Base-by-base conservation (phyloP, 257 asterid species). In the Forsythia suspensa region DNA sequence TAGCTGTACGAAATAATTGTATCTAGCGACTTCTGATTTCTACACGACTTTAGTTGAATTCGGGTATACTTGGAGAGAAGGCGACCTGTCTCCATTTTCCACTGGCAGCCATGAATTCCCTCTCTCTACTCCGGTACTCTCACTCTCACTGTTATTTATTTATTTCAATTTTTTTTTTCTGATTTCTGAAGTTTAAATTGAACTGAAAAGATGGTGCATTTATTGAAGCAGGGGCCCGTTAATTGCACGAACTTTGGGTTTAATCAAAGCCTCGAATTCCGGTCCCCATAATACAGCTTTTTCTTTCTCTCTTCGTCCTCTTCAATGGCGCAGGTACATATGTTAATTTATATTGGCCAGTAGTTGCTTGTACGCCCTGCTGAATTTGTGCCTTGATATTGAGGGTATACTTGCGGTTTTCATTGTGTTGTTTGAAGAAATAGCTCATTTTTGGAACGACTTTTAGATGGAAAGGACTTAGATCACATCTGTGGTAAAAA, bases 311-410 rank as follows among this genome's bases (percentile, higher is more conserved):
- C 84, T 74, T 84, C 86, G 76, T 52, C 82, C 87, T 63, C 83
- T 81, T 81, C 85, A 80, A 1, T 87, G 76, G 82, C 89, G 83
- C 80, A 87, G 98, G 97, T 94, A 73, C 70, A 39, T 4, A 5
- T 34, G 21, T 29, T 61, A 13, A 43, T 46, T 8, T 6, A 41
- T 3, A 57, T 18, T 57, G 11, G 24, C 66, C 61, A 15, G 6
- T n/a, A 63, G 39, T 63, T 63, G 38, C 8, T 44, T 80, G 68
- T 78, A 68, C 77, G 7, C 81, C 48, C 39, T 82, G 78, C 80
- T 44, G 10, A 51, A 66, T 68, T 73, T 72, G 69, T 83, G 52
- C 81, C 74, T 7, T 72, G 67, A 13, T 76, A 8, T 71, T 12
- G 34, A 29, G 34, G 34, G 34, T 29, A 29, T 29, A 0, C 34